A percentile compares a stretch with the other conserved stretches of the same genome.
phyloP scores from a whole-genome alignment of 2,329 filamentous ascomycete genomes.

The Hypoxylon sp. region DNA sequence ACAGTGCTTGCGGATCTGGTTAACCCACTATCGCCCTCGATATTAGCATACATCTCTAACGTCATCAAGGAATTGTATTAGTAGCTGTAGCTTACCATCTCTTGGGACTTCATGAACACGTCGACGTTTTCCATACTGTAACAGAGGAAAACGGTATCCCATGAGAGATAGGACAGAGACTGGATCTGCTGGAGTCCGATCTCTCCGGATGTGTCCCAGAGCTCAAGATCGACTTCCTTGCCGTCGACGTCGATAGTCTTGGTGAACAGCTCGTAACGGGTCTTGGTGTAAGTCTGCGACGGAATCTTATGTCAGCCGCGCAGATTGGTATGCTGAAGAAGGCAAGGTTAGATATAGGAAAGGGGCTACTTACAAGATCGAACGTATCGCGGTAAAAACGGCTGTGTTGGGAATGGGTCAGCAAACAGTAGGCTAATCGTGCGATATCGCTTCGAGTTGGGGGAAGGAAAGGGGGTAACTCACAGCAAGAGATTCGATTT shows the following conservation, averaged over 20 bases:
- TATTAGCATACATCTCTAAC: slow-evolving; percentile 28
- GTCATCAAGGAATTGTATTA: background rate
- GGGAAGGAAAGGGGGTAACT: background rate
- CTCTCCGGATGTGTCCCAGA: slow-evolving; percentile 54
- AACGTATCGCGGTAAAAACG: slow-evolving; percentile 52
- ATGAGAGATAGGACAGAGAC: slow-evolving; percentile 51
- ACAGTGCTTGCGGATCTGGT: slow-evolving; percentile 77
- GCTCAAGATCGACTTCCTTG: slow-evolving; percentile 51
- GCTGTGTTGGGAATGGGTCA: slow-evolving; percentile 37
- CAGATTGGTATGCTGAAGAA: background rate
- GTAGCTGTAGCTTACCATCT: slow-evolving; percentile 48
- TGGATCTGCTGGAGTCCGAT: slow-evolving; percentile 50
- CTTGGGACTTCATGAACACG: slow-evolving; percentile 50
- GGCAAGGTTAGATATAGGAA: background rate
- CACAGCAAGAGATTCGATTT: slow-evolving; percentile 54
- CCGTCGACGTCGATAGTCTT: slow-evolving; percentile 47
- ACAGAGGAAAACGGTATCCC: slow-evolving; percentile 59
- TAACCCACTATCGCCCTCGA: slow-evolving; percentile 70
- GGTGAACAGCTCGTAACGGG: slow-evolving; percentile 52
- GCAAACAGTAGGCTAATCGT: background rate
- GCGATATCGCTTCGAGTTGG: background rate
- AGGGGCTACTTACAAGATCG: slow-evolving; percentile 36
- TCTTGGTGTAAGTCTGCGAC: slow-evolving; percentile 44
- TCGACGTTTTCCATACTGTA: slow-evolving; percentile 53
- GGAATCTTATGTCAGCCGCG: background rate